Evolutionary conservation across 2,329 filamentous ascomycete genomes (phyloP), one percentile per base, ranked within the genome.

Genomic region (Talaromyces sp.): DNA sequence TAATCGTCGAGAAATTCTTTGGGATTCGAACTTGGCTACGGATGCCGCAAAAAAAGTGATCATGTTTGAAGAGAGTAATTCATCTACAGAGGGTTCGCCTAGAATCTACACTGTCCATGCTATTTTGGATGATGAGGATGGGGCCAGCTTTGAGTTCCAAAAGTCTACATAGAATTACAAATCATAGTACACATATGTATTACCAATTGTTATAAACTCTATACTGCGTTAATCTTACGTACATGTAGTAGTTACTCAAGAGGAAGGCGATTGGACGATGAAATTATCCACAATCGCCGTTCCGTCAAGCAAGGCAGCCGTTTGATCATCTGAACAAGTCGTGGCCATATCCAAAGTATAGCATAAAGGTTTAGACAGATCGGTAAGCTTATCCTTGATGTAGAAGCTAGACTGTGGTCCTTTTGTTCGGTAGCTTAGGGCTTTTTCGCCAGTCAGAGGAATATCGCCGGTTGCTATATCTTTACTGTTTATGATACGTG

Each of bases 401-500:
- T 78, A 70, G 65, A 66, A 77, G 21, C 73, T 77, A 54, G 72
- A 74, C 5, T 66, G 65, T 2, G 72, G 76, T 3, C 71, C 78
- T 61, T 69, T 51, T 1, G 75, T 79, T 4, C 72, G 70, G 60
- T 81, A 80, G 5, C 66, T 65, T 9, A 62, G 61, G 58, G 73
- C 68, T 4, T 64, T 56, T 0, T 62, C 68, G 35, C 35, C 35
- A 38, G 35, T 38, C 3, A 75, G 79, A 8, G 72, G 70, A 1
- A 77, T 66, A 43, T 75, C 76, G 0, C 84, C 84, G 3, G 83
- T 85, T 1, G 82, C 80, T 53, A 87, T 74, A 61, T 53, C 51
- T 10, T 17, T 53, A 11, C 17, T 31, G 14, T 53, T 53, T 19
- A 53, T 85, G 83, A 9, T 70, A 74, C 83, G 80, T 19, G 76